Evolutionary conservation across 805 yeast genomes (phyloP), one percentile per base, ranked within the genome.

Genomic region (Yamadazyma scolyti): DNA sequence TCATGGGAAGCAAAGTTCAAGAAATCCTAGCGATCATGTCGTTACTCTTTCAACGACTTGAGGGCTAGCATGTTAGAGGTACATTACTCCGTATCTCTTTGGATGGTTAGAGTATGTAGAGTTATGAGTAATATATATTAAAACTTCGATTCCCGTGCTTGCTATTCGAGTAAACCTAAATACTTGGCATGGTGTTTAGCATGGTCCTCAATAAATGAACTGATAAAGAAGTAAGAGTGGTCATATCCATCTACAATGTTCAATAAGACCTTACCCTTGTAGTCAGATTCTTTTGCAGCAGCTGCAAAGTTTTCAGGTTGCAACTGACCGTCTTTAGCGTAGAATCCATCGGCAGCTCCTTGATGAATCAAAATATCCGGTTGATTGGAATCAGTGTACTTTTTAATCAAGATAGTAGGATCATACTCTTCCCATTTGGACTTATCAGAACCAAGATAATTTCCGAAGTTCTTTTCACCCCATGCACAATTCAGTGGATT

Each of bases 161-260:
- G 35, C 27, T 27, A 32, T 28, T 32, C 21, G 20, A 11, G 7
- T 24, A 32, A 27, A 5, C 71, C 70, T 40, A 76, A 61, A 36
- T 75, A 68, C 55, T 82, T 79, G 7, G 95, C 94, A 49, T 93
- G 97, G 56, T 81, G 90, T 38, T 73, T 76, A 21, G 95, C 85
- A 56, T 93, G 97, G 20, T 78, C 84, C 34, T 74, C 81, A 9
- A 82, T 82, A 57, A 88, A 89, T 0, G 85, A 60, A 31, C 89
- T 72, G 34, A 90, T 72, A 55, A 88, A 90, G 58, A 74, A 93
- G 65, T 89, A 90, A 28, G 89, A 81, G 54, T 90, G 98, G 50
- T 93, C 97, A 51, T 78, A 90, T 4, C 89, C 96, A 1, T 83
- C 88, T 12, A 75, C 95, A 20, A 76, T 47, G 17, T 75, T 61